phyloP scores from a whole-genome alignment of 768 basidiomycete genomes.

The Phylloporus arenicola region DNA sequence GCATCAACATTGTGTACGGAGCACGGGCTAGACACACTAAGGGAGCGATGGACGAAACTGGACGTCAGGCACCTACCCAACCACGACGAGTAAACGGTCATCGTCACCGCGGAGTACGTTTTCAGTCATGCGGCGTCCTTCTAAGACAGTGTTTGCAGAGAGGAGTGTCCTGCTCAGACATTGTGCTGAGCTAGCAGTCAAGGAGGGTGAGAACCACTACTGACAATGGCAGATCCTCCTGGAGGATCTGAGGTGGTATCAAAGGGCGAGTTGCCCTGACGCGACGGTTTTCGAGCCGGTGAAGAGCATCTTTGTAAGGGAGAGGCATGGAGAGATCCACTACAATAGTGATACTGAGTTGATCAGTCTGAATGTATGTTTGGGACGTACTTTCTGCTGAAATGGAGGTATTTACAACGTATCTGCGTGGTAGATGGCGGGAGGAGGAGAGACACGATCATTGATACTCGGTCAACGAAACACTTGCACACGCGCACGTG shows the following conservation, averaged over 20 bases:
- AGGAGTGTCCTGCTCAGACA: conserved; percentile 53
- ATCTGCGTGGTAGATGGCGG: background rate
- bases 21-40: conserved; percentile 60
- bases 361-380: background rate
- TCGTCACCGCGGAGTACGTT: conserved; percentile 80
- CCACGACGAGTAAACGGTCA: conserved; percentile 88
- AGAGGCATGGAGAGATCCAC: conserved; percentile 58
- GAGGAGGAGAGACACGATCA: background rate
- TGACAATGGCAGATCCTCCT: conserved; percentile 88
- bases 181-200: background rate
- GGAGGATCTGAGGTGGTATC: conserved; percentile 91
- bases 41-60: background rate
- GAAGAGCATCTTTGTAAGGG: conserved; percentile 72
- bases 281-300: conserved; percentile 79
- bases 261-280: conserved; percentile 84
- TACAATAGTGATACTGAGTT: conserved; percentile 14
- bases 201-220: conserved; percentile 13
- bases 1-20: conserved; percentile 89
- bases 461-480: conserved; percentile 4
- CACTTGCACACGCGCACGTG: conserved; percentile 4
- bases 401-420: background rate
- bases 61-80: conserved; percentile 51
- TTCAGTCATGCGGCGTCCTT: conserved; percentile 76
- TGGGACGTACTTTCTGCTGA: conserved; percentile 16
- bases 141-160: conserved; percentile 83